Base-by-base conservation (phyloP, 805 yeast species). In the Lipomyces orientalis region DNA sequence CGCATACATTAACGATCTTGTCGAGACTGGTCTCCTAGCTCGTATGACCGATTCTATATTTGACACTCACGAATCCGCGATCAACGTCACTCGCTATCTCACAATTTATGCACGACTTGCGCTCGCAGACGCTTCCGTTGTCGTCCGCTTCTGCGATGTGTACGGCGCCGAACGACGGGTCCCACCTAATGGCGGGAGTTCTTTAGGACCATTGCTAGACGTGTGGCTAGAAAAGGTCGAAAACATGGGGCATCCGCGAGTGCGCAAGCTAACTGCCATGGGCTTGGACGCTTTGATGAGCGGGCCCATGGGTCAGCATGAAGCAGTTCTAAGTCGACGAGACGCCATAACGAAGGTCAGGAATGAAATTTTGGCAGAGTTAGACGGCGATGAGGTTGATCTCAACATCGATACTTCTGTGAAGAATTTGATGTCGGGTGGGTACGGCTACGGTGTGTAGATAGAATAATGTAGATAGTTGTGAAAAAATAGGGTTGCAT, bases 211-310 rank as follows among this genome's bases (percentile, higher is more conserved):
- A n/a, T 49, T 76, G 10, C 58, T 76, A 31, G 74, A 73, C 34
- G 61, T 37, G 25, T 80, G 82, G 82, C 54, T 78, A 14, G 71
- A 70, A 14, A 70, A 69, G 81, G 78, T 81, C 54, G 79, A 81
- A 33, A 85, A 86, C 67, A 84, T 90, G 65, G 90, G 89, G 54
- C 92, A 88, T 73, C 93, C 97, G 0, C 83, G 91, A 67, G 86
- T 87, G 71, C 86, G 90, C 69, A 94, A 94, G 77, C 79, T 89
- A 62, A 87, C 85, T 71, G 79, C 88, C 2, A 76, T 91, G 66
- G 95, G 91, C 0, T 76, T 90, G 8, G 79, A 89, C 2, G 79
- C 88, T 10, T 72, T 90, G 61, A 72, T 86, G 12, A 49, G 6
- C n/a, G 46, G 54, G 9, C 63, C 58, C 12, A 35, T 33, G 10